phyloP scores from a whole-genome alignment of 2,329 filamentous ascomycete genomes.

The Erysiphe pisi region DNA sequence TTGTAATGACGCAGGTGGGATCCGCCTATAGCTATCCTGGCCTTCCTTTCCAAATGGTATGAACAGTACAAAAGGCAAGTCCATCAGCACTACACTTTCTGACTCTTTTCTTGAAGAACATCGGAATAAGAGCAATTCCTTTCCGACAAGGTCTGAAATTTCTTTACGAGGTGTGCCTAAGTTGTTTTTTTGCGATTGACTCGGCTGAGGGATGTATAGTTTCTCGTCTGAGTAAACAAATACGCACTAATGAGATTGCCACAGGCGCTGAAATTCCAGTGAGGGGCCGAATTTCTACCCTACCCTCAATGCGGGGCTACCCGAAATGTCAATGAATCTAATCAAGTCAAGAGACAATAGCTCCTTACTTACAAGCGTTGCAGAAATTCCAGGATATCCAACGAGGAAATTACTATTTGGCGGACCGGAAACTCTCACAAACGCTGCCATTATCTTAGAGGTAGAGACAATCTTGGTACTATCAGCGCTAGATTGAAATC shows the following conservation, averaged over 20 bases:
- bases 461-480: conserved; percentile 30
- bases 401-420: conserved; percentile 96
- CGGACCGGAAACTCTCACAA: conserved; percentile 92
- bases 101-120: conserved; percentile 73
- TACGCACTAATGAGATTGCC: conserved; percentile 81
- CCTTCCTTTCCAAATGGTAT: conserved; percentile 89
- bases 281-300: conserved; percentile 86
- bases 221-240: conserved; percentile 85
- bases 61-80: conserved; percentile 92
- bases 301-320: conserved; percentile 92
- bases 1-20: conserved; percentile 85
- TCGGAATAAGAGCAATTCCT: conserved; percentile 85
- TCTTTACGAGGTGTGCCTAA: conserved; percentile 83
- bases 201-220: conserved; percentile 95
- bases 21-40: conserved; percentile 76
- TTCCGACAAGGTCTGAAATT: conserved; percentile 83
- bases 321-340: conserved; percentile 30
- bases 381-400: conserved; percentile 95
- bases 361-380: conserved; percentile 69
- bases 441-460: conserved; percentile 52
- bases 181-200: conserved; percentile 85
- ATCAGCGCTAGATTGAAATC: too few relatives aligned
- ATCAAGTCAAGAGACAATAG: not conserved
- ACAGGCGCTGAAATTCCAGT: conserved; percentile 81
- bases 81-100: conserved; percentile 88